Evolutionary conservation across 2,329 filamentous ascomycete species (phyloP), one percentile per base, ranked within the genome.

Genomic region (Fusarium sp.): DNA sequence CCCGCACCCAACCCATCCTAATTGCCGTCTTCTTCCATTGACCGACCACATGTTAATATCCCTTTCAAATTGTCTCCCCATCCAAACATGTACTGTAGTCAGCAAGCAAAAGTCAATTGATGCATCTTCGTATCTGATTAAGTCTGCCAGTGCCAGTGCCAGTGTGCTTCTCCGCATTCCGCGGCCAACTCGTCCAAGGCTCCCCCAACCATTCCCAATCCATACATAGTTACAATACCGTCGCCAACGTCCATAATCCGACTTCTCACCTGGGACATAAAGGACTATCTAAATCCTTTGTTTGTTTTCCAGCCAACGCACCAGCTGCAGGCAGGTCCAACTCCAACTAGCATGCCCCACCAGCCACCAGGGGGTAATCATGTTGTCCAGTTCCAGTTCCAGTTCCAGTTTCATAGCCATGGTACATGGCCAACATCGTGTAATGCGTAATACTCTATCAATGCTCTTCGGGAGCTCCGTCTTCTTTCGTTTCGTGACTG

Each of bases 231-330:
- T 76, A 76, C 75, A 73, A 73, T 62, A 68, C 67, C 62, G 63
- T 42, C 67, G 44, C 65, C 64, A 66, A 68, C 69, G 42, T 64
- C 64, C 65, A 62, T 61, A 64, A 73, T 71, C 71, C 66, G 62
- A 72, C 68, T 67, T 66, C 69, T 72, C 71, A 67, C 68, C 75
- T 75, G 71, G 76, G 78, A 79, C 79, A 81, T 79, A 82, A 83
- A 85, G 83, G 84, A 84, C 80, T 87, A 86, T 85, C 85, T 87
- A 87, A 87, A 78, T 83, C 84, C 84, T 83, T 83, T 82, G 72
- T 73, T 81, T 82, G 80, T 79, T 80, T 81, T 82, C 77, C 77
- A 82, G 78, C 73, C 73, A 77, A 76, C 70, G 61, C 63, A 70
- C 66, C 57, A 73, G 67, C 71, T 72, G 69, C 57, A 73, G 68